Percentiles rank a stretch among this genome's conserved stretches.
Conservation (phyloP, 2,329 filamentous ascomycete genomes). For the Tolypocladium sp. region DNA sequence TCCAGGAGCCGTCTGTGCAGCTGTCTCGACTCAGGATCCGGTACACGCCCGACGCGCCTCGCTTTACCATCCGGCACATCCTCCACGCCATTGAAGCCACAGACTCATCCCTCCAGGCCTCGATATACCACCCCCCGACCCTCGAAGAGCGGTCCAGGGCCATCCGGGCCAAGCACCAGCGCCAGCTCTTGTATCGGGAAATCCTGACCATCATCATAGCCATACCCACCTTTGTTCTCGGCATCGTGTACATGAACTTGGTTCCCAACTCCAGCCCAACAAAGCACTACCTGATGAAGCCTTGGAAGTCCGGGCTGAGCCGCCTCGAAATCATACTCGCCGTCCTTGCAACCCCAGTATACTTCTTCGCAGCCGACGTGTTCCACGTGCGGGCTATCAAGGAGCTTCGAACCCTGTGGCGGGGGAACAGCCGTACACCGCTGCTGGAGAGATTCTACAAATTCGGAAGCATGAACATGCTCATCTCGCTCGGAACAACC, state of each 20-base stretch:
- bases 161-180: slow-evolving; percentile 63
- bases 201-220: slow-evolving; percentile 59
- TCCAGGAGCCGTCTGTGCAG: slow-evolving; percentile 45
- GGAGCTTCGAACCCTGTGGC: slow-evolving; percentile 71
- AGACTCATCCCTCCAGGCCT: slow-evolving; percentile 57
- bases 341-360: slow-evolving; percentile 74
- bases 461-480: slow-evolving; percentile 96
- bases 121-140: slow-evolving; percentile 70
- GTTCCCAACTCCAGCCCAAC: slow-evolving; percentile 48
- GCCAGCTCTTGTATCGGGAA: slow-evolving; percentile 59
- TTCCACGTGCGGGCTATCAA: slow-evolving; percentile 76
- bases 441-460: slow-evolving; percentile 70
- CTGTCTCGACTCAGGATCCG: slow-evolving; percentile 60
- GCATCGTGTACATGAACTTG: slow-evolving; percentile 85
- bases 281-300: slow-evolving; percentile 59
- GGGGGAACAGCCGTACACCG: slow-evolving; percentile 62
- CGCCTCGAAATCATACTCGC: slow-evolving; percentile 73
- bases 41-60: slow-evolving; percentile 60
- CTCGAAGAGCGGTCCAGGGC: slow-evolving; percentile 71
- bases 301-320: slow-evolving; percentile 63
- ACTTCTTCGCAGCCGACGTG: slow-evolving; percentile 76
- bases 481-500: slow-evolving; percentile 80
- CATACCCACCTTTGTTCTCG: slow-evolving; percentile 78
- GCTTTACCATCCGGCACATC: slow-evolving; percentile 68
- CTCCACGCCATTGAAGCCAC: slow-evolving; percentile 55